Conservation (phyloP, 306 rosid genomes). For the Cicer pinnatifidum region DNA sequence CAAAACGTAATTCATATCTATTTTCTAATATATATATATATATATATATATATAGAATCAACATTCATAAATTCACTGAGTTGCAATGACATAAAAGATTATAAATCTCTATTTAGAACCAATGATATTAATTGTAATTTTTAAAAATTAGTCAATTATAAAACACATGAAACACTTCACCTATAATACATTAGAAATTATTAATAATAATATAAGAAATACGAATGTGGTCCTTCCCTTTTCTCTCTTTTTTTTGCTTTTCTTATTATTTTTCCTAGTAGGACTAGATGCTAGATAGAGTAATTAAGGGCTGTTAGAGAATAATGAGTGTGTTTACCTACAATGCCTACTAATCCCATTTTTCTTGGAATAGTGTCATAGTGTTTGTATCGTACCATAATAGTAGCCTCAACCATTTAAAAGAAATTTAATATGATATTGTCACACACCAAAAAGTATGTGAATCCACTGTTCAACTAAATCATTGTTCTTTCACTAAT, state of each 20-base stretch:
- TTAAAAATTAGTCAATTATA: too few relatives aligned
- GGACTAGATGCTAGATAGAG: constrained; percentile 28
- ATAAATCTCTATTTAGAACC: too few relatives aligned
- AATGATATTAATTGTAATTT: too few relatives aligned
- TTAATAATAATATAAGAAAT: too few relatives aligned
- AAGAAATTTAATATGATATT: constrained; percentile 39
- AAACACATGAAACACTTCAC: too few relatives aligned
- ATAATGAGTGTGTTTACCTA: background rate
- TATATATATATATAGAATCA: too few relatives aligned
- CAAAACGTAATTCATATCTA: too few relatives aligned
- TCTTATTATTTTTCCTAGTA: background rate
- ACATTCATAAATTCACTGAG: too few relatives aligned
- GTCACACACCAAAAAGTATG: constrained; percentile 53
- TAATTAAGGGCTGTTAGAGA: constrained; percentile 26
- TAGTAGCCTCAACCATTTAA: constrained; percentile 37
- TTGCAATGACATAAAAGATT: too few relatives aligned
- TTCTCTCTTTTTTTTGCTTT: background rate
- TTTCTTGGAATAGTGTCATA: constrained; percentile 24
- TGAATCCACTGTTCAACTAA: constrained; percentile 62
- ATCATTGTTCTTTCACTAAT: constrained; percentile 48
- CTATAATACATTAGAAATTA: too few relatives aligned
- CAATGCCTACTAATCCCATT: background rate
- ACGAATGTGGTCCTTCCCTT: background rate
- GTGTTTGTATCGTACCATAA: constrained; percentile 39
- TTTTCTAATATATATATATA: too few relatives aligned